Base-by-base conservation (phyloP, 495 filamentous ascomycete species). In the Chaetomidium leptoderma region DNA sequence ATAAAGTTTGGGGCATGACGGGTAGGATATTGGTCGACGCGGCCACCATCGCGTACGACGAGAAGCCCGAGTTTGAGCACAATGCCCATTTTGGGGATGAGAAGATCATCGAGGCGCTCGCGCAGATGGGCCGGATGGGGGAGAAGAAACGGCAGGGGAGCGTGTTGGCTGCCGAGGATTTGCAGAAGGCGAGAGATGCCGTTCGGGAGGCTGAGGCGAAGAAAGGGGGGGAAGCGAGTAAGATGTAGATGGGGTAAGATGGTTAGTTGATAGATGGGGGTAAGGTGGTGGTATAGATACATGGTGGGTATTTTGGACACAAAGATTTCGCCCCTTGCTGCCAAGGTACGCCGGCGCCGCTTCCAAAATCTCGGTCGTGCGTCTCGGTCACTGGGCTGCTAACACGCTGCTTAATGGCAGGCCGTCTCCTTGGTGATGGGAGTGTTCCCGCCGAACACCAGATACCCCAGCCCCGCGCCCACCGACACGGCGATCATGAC, bases 401-500 rank as follows among this genome's bases (percentile, higher is more conserved):
- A n/a, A n/a, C n/a, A 36, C 17, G n/a, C 47, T 24, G 17, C 26
- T 33, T 17, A 97, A 76, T 98, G 93, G 72, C 93, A 98, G 47
- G 93, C 92, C 52, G 90, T 87, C 39, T 88, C 84, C 80, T 96
- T 97, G 30, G 81, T 81, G 40, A 84, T 78, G 40, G 83, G 79
- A 14, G 85, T 84, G 57, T 78, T 77, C 29, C 79, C 76, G 5
- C 88, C 88, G 73, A 96, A 99, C 39, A 86, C 63, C 26, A 96
- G 66, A 69, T 95, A 96, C 36, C 93, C 93, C 43, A 96, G 64
- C 52, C 92, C 95, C 0, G 92, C 92, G 23, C 93, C 93, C 13
- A 92, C 78, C 11, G 87, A 89, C 11, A 97, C 90, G 0, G 92
- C 81, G 59, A 96, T 70, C 93, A 99, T 99, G 55, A 99, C 86